Base-by-base conservation (phyloP, 2,329 filamentous ascomycete genomes). In the Fusarium sp. region DNA sequence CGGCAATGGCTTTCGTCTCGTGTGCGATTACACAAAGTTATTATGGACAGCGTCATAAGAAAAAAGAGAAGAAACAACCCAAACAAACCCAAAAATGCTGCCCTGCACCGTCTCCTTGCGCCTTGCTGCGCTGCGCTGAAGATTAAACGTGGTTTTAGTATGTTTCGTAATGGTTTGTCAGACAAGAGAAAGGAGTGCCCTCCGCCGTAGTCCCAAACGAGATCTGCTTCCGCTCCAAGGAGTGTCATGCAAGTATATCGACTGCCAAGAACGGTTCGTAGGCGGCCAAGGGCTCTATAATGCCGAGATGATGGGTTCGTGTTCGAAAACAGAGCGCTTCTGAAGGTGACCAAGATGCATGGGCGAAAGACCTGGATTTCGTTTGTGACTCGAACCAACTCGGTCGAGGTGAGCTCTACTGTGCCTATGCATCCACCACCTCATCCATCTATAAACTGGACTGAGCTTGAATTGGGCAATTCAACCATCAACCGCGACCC, bases 71-170 rank as follows among this genome's bases (percentile, higher is more conserved):
- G 74, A 75, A 80, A 79, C 67, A 79, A 79, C 75, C 78, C 74
- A 77, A 80, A 77, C 79, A 80, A 72, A 82, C 72, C 72, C 80
- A 80, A 80, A 67, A 83, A 83, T 82, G 81, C 80, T 81, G 77
- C 77, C 81, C 79, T 79, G 75, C 77, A 80, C 81, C 75, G 79
- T 80, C 81, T 78, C 78, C 79, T 69, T 81, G 81, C 82, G 81
- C 81, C 80, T 77, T 81, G 80, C 79, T 81, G 82, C 80, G 81
- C 82, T 81, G 78, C 66, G 67, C 66, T 70, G 79, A 82, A 80
- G 79, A 79, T 79, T 78, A 80, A 78, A 80, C 76, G 73, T 77
- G 72, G 77, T 75, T 81, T 81, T 74, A 80, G 66, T 79, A 80
- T 80, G 79, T 78, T 79, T 82, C 79, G 75, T 81, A 71, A 80